These are phyloP conservation scores for Macrocybe gigantea DNA, from an alignment of 768 basidiomycete genomes.

Conservation along the genomic window DNA sequence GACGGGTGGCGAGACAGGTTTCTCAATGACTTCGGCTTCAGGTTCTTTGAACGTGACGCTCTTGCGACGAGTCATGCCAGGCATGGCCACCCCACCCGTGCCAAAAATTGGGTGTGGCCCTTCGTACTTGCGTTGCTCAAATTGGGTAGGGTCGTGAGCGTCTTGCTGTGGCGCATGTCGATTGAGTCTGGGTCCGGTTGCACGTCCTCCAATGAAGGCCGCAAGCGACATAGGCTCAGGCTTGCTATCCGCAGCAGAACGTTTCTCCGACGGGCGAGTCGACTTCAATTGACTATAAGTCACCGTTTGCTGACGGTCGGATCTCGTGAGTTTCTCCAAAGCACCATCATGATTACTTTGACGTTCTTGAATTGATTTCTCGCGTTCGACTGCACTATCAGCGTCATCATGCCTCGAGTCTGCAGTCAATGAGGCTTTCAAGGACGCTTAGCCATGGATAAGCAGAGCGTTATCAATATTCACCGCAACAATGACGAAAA, in stretches of 20 bases:
- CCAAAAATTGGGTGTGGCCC: slow-evolving; percentile 75
- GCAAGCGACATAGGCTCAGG: slow-evolving; percentile 65
- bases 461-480: no score
- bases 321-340: no score
- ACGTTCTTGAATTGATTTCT: no score
- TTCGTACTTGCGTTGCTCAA: slow-evolving; percentile 51
- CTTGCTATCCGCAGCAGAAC: slow-evolving; percentile 17
- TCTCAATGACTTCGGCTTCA: not conserved
- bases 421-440: no score
- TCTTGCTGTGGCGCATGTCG: slow-evolving; percentile 70
- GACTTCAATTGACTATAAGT: slow-evolving; percentile 6
- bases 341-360: no score
- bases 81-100: slow-evolving; percentile 69
- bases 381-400: no score
- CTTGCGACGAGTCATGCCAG: slow-evolving; percentile 46
- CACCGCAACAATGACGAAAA: no score
- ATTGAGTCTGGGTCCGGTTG: slow-evolving; percentile 68
- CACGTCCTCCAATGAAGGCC: slow-evolving; percentile 76
- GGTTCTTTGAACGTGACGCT: not conserved
- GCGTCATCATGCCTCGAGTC: no score
- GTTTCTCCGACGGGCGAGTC: slow-evolving; percentile 7
- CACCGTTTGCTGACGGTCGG: no score
- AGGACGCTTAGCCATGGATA: no score
- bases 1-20: not conserved
- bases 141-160: slow-evolving; percentile 56